Conservation (phyloP, 495 filamentous ascomycete genomes). For the Darksidea phi region DNA sequence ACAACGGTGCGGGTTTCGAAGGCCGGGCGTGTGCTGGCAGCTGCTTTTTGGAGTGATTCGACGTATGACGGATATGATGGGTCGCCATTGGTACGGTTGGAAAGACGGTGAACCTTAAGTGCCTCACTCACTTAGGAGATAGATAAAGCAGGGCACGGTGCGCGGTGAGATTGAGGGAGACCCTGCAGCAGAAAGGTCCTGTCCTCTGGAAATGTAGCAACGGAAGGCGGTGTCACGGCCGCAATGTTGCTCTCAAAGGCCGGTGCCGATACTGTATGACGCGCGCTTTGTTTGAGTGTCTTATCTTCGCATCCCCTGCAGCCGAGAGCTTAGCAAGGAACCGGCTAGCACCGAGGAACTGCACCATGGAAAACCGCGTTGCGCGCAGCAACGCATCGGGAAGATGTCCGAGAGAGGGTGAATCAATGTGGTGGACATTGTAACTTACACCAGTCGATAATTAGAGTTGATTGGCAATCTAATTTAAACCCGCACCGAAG, state of each 20-base stretch:
- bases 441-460: too few species aligned
- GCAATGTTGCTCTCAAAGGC: slow-evolving; percentile 19
- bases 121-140: slow-evolving; percentile 4
- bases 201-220: slow-evolving; percentile 22
- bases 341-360: slow-evolving; percentile 5
- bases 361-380: slow-evolving; percentile 12
- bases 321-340: slow-evolving; percentile 35
- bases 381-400: neutral
- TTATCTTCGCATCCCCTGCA: slow-evolving; percentile 38
- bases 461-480: too few species aligned
- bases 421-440: too few species aligned
- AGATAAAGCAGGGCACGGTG: slow-evolving; percentile 26
- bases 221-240: slow-evolving; percentile 36
- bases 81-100: slow-evolving; percentile 32
- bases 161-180: slow-evolving; percentile 24
- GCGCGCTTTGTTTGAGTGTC: slow-evolving; percentile 34
- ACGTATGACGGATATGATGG: slow-evolving; percentile 22
- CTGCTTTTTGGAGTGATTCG: slow-evolving; percentile 34
- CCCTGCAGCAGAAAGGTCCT: slow-evolving; percentile 29
- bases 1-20: slow-evolving; percentile 27
- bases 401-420: too few species aligned
- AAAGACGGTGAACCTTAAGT: slow-evolving; percentile 39
- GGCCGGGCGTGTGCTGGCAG: slow-evolving; percentile 33
- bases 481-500: neutral
- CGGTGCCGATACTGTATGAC: slow-evolving; percentile 33